These are phyloP conservation scores for Verticillium albo-atrum DNA, from an alignment of 2,329 filamentous ascomycete genomes.

Conservation along the genomic window DNA sequence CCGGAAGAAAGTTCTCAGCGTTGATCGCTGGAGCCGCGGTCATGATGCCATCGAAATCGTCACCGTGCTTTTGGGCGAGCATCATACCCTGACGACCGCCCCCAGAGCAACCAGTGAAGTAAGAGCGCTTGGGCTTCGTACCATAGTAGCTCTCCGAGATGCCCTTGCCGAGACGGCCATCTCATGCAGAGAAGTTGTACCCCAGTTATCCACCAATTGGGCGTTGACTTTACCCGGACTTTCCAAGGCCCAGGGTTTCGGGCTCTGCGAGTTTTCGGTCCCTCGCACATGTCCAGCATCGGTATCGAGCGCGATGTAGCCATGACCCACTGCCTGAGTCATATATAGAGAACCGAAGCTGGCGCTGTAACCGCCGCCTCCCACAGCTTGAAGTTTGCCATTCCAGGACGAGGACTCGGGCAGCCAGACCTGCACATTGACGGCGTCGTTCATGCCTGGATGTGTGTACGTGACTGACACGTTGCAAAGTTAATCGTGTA, in stretches of 20 bases:
- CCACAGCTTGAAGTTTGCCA: conserved; percentile 8
- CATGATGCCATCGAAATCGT: conserved; percentile 54
- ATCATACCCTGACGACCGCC: conserved; percentile 56
- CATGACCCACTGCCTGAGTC: too few relatives aligned
- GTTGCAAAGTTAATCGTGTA: conserved; percentile 14
- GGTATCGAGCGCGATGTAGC: too few relatives aligned
- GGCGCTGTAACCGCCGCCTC: conserved; percentile 15
- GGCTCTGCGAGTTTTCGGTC: too few relatives aligned
- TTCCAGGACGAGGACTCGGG: conserved; percentile 10
- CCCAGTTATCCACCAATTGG: too few relatives aligned
- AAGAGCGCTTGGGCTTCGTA: conserved; percentile 35
- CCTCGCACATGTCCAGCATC: too few relatives aligned
- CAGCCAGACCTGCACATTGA: conserved; percentile 8
- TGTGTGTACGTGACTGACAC: conserved; percentile 10
- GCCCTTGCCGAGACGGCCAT: too few relatives aligned
- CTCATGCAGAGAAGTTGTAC: too few relatives aligned
- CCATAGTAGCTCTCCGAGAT: too few relatives aligned
- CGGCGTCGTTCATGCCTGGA: neutral
- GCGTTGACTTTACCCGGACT: too few relatives aligned
- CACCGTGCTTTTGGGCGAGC: conserved; percentile 45
- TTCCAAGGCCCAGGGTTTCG: too few relatives aligned
- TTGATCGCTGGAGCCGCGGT: conserved; percentile 39
- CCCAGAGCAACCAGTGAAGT: conserved; percentile 55
- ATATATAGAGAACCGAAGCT: too few relatives aligned
- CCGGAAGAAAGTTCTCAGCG: conserved; percentile 18